phyloP scores from a whole-genome alignment of 306 rosid species.

The Cicer judaicum region DNA sequence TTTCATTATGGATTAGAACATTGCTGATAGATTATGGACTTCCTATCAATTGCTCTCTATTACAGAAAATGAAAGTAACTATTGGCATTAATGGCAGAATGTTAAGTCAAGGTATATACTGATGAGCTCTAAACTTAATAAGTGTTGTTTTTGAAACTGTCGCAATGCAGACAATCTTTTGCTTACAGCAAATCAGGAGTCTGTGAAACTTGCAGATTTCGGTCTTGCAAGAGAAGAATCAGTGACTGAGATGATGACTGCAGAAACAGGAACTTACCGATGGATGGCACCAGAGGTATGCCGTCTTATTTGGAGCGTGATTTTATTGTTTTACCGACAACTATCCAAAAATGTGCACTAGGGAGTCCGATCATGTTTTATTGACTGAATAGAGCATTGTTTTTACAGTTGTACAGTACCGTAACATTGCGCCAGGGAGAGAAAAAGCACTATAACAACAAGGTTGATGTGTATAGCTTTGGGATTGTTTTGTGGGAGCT shows the following conservation, averaged over 20 bases:
- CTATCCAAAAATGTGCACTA: neutral
- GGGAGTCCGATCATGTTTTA: neutral
- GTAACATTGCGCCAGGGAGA: constrained; percentile 97
- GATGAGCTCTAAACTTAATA: constrained; percentile 15
- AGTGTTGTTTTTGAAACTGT: constrained; percentile 29
- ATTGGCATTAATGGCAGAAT: neutral
- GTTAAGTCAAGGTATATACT: constrained; percentile 13
- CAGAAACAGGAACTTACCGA: constrained; percentile 95
- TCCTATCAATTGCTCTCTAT: neutral
- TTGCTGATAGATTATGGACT: too few species aligned
- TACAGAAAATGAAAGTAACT: neutral
- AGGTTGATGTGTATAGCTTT: constrained; percentile 97
- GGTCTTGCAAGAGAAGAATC: constrained; percentile 98
- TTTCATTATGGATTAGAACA: constrained; percentile 18
- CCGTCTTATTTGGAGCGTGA: constrained; percentile 5
- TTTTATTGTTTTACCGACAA: neutral
- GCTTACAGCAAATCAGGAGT: constrained; percentile 84
- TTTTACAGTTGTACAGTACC: constrained; percentile 88
- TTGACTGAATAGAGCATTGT: neutral
- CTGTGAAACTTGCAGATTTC: constrained; percentile 93
- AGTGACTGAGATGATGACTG: constrained; percentile 98
- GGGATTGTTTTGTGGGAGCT: constrained; percentile 98
- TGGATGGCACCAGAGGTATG: constrained; percentile 99
- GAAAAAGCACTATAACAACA: constrained; percentile 97
- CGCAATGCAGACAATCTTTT: constrained; percentile 80